Percentiles rank a stretch among this genome's conserved stretches.
Evolutionary conservation across 345 rosid genomes (phyloP).

Genomic region (Rubroshorea leprosula): DNA sequence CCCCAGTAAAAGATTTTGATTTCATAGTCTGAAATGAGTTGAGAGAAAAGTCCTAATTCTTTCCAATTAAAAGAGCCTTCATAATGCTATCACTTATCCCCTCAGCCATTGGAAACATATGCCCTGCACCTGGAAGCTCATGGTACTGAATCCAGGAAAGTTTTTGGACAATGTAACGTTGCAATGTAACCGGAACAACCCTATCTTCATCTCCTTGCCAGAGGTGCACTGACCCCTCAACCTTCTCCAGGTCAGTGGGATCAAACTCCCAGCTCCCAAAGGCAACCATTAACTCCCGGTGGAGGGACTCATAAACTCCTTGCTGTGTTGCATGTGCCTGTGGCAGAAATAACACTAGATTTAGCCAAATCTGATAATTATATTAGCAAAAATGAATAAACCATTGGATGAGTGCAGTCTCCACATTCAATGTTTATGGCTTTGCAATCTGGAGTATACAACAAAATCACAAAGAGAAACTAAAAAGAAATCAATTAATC

Average conservation of each 20-base stretch:
- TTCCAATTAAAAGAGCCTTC: constrained; percentile 34
- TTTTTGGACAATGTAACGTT: constrained; percentile 42
- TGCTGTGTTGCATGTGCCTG: constrained; percentile 39
- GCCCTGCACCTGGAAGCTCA: constrained; percentile 53
- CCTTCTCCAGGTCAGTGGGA: constrained; percentile 41
- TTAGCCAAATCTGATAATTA: too few species aligned
- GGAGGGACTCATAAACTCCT: constrained; percentile 49
- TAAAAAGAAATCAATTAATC: too few species aligned
- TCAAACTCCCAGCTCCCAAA: constrained; percentile 60
- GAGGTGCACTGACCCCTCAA: constrained; percentile 45
- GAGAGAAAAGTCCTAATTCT: too few species aligned
- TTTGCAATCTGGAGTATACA: too few species aligned
- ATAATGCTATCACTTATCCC: constrained; percentile 40
- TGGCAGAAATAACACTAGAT: background rate
- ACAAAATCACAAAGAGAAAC: too few species aligned
- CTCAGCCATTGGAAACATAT: constrained; percentile 36
- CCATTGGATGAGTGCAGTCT: too few species aligned
- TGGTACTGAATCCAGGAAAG: constrained; percentile 61
- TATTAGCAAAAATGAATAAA: too few species aligned
- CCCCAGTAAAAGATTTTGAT: too few species aligned
- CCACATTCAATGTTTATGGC: too few species aligned
- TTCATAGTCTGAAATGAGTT: too few species aligned
- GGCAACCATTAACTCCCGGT: constrained; percentile 45
- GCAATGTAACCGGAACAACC: constrained; percentile 43
- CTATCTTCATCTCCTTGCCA: constrained; percentile 65